phyloP scores from a whole-genome alignment of 805 yeast genomes.

The Tanozyma kutaoensis region DNA sequence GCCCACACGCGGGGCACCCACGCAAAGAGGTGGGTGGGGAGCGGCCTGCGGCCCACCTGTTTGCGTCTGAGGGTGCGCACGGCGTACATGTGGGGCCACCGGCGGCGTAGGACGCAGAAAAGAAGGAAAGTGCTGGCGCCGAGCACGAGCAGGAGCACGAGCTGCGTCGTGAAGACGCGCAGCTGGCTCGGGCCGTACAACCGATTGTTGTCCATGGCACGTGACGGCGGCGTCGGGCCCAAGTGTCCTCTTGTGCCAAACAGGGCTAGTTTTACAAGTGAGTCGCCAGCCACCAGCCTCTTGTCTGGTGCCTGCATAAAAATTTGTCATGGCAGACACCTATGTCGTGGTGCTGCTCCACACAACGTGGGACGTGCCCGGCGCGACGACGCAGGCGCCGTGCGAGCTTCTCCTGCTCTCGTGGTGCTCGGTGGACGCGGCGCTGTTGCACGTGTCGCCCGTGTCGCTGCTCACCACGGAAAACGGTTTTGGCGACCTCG shows the following conservation, averaged over 20 bases:
- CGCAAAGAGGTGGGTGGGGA: slow-evolving; percentile 23
- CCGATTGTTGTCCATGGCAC: slow-evolving; percentile 7
- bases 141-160: slow-evolving; percentile 32
- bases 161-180: slow-evolving; percentile 44
- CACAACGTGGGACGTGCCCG: slow-evolving; percentile 54
- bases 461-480: no score
- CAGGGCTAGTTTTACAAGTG: no score
- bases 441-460: slow-evolving; percentile 27
- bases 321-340: slow-evolving; percentile 31
- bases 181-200: slow-evolving; percentile 34
- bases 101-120: slow-evolving; percentile 37
- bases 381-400: slow-evolving; percentile 58
- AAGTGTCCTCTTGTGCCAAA: no score
- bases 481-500: no score
- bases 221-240: no score
- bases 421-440: slow-evolving; percentile 51
- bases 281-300: no score
- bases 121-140: slow-evolving; percentile 32
- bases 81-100: slow-evolving; percentile 46
- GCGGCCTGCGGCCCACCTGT: slow-evolving; percentile 16
- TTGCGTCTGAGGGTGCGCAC: slow-evolving; percentile 36
- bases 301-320: no score
- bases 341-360: slow-evolving; percentile 50
- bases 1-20: slow-evolving; percentile 13
- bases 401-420: slow-evolving; percentile 58